Evolutionary conservation across 73 alveolate species (phyloP).

Genomic region (Paramecium biaurelia): DNA sequence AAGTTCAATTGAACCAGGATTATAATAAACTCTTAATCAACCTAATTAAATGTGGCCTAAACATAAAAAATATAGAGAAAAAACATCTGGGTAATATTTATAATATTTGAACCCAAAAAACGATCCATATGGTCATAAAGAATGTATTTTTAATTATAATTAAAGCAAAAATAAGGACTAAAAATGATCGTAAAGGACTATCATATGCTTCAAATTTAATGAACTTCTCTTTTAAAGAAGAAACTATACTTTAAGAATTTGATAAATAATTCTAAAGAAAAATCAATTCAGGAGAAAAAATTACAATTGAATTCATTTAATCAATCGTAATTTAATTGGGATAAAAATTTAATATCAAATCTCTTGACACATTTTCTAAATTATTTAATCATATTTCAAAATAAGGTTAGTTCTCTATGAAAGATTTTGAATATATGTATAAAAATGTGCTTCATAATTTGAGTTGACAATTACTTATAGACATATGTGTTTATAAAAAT

Average conservation of each 20-base stretch:
- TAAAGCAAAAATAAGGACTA: background rate
- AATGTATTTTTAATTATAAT: background rate
- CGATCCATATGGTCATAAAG: constrained; percentile 44
- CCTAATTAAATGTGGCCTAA: background rate
- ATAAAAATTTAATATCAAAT: background rate
- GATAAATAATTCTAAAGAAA: background rate
- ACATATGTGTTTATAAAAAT: background rate
- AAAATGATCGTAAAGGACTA: background rate
- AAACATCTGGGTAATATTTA: background rate
- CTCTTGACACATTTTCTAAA: background rate
- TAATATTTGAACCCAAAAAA: background rate
- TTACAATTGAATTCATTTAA: background rate
- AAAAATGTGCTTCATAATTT: background rate
- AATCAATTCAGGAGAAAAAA: background rate
- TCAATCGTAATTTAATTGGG: background rate
- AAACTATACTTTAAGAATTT: background rate
- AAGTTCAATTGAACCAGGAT: background rate
- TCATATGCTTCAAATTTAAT: constrained; percentile 1
- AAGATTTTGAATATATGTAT: background rate
- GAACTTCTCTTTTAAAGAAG: background rate
- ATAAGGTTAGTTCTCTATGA: background rate
- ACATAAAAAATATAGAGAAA: constrained; percentile 30
- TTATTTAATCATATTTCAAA: background rate
- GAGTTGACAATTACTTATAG: background rate
- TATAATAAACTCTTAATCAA: background rate